Evolutionary conservation across 129 eudicot species (phyloP).

Genomic region (Cynara cardunculus): DNA sequence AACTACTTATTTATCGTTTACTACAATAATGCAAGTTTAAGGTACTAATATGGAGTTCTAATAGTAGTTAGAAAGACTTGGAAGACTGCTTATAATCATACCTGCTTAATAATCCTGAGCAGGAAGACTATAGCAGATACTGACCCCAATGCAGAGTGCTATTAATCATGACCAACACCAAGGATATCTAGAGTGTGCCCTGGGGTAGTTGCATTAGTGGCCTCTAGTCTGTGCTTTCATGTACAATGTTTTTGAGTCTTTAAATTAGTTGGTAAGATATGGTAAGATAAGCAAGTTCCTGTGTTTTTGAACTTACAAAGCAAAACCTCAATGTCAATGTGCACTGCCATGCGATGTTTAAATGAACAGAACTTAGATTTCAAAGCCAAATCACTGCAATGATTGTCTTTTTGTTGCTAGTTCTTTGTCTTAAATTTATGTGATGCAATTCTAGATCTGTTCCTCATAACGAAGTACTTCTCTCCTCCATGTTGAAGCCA

Average conservation of each 20-base stretch:
- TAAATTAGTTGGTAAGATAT: not conserved
- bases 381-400: not conserved
- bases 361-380: not conserved
- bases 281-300: not conserved
- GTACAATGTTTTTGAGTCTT: not conserved
- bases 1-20: not conserved
- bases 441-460: not conserved
- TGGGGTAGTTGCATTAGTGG: not conserved
- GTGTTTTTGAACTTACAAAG: not conserved
- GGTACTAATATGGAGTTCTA: not conserved
- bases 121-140: not conserved
- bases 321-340: not conserved
- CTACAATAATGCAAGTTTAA: constrained; percentile 1
- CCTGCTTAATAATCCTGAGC: not conserved
- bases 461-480: not conserved
- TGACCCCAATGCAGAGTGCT: too few relatives aligned
- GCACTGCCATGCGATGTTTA: not conserved
- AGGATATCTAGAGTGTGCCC: not conserved
- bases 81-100: not conserved
- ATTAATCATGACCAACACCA: too few relatives aligned
- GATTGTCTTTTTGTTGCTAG: not conserved
- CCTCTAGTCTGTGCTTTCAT: not conserved
- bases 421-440: not conserved
- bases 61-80: not conserved
- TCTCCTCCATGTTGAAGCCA: not conserved